These are phyloP conservation scores for Wickerhamomyces silvicola DNA, from an alignment of 805 yeast genomes.

Conservation along the genomic window DNA sequence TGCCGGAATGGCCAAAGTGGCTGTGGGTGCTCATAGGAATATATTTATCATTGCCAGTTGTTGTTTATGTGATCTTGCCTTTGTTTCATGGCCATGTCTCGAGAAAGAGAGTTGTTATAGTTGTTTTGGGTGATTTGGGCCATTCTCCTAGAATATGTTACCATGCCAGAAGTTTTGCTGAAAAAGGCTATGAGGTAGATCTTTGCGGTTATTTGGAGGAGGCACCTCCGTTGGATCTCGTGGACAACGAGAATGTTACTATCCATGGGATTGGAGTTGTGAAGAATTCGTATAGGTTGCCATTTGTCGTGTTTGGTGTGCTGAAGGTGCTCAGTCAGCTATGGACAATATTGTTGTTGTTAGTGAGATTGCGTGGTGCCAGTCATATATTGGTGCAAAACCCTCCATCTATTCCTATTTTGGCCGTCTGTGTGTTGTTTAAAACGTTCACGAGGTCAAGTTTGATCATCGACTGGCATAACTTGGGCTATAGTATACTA, in stretches of 20 bases:
- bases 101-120: slow-evolving; percentile 50
- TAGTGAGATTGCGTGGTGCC: slow-evolving; percentile 53
- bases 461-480: slow-evolving; percentile 93
- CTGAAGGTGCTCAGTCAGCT: slow-evolving; percentile 57
- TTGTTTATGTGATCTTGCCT: slow-evolving; percentile 29
- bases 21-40: slow-evolving; percentile 38
- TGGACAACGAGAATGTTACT: slow-evolving; percentile 44
- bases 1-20: slow-evolving; percentile 29
- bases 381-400: slow-evolving; percentile 74
- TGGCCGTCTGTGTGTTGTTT: slow-evolving; percentile 55
- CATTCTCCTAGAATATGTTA: slow-evolving; percentile 93
- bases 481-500: slow-evolving; percentile 79
- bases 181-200: slow-evolving; percentile 64
- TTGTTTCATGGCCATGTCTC: slow-evolving; percentile 28
- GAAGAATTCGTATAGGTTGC: slow-evolving; percentile 33
- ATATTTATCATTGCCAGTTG: slow-evolving; percentile 36
- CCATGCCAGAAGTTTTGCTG: slow-evolving; percentile 76
- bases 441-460: slow-evolving; percentile 48
- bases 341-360: slow-evolving; percentile 35
- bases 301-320: slow-evolving; percentile 51
- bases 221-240: slow-evolving; percentile 41
- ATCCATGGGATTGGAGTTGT: slow-evolving; percentile 41
- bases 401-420: slow-evolving; percentile 87
- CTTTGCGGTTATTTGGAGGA: slow-evolving; percentile 78
- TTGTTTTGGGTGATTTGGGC: slow-evolving; percentile 90